phyloP scores from a whole-genome alignment of 345 rosid species.

The Citrus trifoliata region DNA sequence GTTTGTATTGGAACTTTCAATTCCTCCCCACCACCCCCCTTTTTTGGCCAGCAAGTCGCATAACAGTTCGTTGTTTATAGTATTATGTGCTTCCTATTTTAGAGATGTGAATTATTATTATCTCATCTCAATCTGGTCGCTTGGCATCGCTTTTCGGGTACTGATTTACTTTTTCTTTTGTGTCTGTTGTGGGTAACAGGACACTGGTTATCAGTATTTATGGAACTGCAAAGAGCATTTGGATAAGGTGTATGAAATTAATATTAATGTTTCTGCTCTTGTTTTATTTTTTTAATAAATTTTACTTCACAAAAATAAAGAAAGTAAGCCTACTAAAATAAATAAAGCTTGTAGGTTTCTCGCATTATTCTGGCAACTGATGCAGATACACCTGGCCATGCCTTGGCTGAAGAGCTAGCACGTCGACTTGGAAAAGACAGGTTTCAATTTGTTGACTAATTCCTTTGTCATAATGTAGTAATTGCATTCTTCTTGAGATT shows the following conservation, averaged over 20 bases:
- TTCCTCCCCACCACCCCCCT: no score
- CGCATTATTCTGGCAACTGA: constrained; percentile 58
- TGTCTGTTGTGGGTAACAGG: constrained; percentile 29
- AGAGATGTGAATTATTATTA: background rate
- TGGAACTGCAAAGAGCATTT: constrained; percentile 54
- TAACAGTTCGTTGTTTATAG: no score
- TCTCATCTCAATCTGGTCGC: background rate
- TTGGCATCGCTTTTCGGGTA: background rate
- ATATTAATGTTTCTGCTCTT: background rate
- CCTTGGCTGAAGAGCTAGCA: constrained; percentile 54
- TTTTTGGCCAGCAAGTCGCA: no score
- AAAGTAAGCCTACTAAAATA: background rate
- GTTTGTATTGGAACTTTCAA: constrained; percentile 9
- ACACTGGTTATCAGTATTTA: constrained; percentile 39
- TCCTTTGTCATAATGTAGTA: background rate
- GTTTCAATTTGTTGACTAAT: constrained; percentile 17
- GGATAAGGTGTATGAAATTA: constrained; percentile 33
- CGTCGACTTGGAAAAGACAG: constrained; percentile 56
- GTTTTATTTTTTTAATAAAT: background rate
- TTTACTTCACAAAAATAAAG: background rate
- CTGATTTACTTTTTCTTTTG: background rate
- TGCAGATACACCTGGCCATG: constrained; percentile 35
- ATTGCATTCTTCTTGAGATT: constrained; percentile 3
- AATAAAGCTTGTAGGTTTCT: constrained; percentile 28
- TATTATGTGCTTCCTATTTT: background rate